Evolutionary conservation across 2,329 filamentous ascomycete genomes (phyloP).

Genomic region (Sarocladium strictum): DNA sequence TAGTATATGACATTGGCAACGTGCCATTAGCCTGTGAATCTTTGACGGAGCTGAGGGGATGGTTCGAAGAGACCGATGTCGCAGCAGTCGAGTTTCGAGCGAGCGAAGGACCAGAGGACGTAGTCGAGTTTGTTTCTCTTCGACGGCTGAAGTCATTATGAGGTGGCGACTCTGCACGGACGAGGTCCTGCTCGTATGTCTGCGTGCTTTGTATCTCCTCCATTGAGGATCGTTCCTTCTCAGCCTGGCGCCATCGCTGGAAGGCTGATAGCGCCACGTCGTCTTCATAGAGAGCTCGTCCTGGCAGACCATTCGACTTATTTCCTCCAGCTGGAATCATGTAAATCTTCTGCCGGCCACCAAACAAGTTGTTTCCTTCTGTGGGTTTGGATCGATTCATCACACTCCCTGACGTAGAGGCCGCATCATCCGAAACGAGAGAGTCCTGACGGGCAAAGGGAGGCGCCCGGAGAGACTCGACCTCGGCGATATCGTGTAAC

Average conservation of each 20-base stretch:
- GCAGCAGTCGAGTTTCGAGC: conserved; percentile 78
- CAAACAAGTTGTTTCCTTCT: conserved; percentile 90
- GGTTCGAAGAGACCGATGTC: conserved; percentile 74
- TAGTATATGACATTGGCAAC: conserved; percentile 24
- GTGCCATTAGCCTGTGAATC: conserved; percentile 37
- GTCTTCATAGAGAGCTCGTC: conserved; percentile 75
- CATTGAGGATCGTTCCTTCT: conserved; percentile 47
- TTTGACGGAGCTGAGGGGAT: conserved; percentile 47
- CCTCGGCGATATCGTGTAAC: conserved; percentile 83
- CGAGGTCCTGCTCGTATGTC: conserved; percentile 21
- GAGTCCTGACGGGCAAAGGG: conserved; percentile 58
- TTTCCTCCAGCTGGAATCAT: conserved; percentile 59
- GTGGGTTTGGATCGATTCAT: conserved; percentile 77
- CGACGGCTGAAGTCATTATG: conserved; percentile 59
- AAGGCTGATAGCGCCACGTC: conserved; percentile 81
- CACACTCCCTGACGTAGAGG: conserved; percentile 60
- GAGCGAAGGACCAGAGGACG: conserved; percentile 61
- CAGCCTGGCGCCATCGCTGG: conserved; percentile 63
- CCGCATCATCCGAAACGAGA: conserved; percentile 65
- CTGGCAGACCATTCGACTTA: conserved; percentile 48
- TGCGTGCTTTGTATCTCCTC: conserved; percentile 33
- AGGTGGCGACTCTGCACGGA: conserved; percentile 10
- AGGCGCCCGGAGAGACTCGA: conserved; percentile 68
- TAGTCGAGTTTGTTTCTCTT: conserved; percentile 81
- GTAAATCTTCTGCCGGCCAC: conserved; percentile 92